These are phyloP conservation scores for Acanthamoeba triangularis DNA, from an alignment of 208 protist genomes.

Conservation along the genomic window DNA sequence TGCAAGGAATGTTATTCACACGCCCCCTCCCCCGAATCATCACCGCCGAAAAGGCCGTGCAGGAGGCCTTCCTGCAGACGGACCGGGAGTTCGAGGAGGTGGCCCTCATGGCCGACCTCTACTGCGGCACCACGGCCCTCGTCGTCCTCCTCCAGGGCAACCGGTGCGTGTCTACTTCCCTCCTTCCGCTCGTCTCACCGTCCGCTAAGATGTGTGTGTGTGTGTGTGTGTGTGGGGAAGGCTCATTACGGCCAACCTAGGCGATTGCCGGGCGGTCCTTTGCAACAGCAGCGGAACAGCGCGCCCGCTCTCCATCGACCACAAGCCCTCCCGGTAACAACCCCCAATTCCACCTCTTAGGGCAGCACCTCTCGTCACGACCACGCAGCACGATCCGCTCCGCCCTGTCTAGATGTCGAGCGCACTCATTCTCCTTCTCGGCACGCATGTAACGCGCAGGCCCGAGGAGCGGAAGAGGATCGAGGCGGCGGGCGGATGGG, in stretches of 20 bases:
- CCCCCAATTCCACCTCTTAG: neutral
- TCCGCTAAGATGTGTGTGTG: no score
- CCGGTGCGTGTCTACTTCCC: neutral
- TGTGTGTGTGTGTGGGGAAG: no score
- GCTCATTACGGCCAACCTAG: neutral
- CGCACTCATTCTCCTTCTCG: no score
- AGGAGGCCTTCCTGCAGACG: neutral
- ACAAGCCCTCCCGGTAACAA: slow-evolving; percentile 25
- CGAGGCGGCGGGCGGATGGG: slow-evolving; percentile 9
- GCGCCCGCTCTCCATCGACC: neutral
- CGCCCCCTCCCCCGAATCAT: no score
- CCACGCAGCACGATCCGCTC: no score
- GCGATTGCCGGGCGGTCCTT: slow-evolving; percentile 10
- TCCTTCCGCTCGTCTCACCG: neutral
- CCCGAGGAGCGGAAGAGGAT: slow-evolving; percentile 15
- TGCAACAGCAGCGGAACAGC: neutral
- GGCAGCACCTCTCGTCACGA: no score
- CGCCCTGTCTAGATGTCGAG: no score
- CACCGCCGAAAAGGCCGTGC: no score
- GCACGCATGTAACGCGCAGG: no score
- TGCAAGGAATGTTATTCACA: no score
- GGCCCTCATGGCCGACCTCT: neutral
- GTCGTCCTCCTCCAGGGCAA: neutral
- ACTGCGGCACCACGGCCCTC: neutral
- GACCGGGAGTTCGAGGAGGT: neutral